Evolutionary conservation across 495 filamentous ascomycete genomes (phyloP), one percentile per base, ranked within the genome.

Genomic region (Penicillium egyptiacum): DNA sequence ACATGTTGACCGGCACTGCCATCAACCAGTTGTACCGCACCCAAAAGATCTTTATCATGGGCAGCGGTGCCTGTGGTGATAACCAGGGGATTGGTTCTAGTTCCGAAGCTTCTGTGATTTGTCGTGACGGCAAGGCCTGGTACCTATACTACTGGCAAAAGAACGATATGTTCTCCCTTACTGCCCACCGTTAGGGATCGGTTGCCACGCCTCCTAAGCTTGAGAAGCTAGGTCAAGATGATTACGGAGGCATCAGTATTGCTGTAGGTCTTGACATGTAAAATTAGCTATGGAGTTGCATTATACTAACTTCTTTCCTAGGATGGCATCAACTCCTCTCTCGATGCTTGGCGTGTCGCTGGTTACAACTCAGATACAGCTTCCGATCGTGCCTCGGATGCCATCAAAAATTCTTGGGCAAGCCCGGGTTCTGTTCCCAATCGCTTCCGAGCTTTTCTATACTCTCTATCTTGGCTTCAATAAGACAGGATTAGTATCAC

Each of bases 61-160:
- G 68, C 8, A 64, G 64, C 39, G 69, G 64, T 31, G 55, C 61
- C 30, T 71, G 68, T 19, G 61, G 54, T 3, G 64, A 71, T 35
- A 58, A 55, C 9, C 54, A 69, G 16, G 64, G 67, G 1, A 70
- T 70, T 39, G 67, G 64, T 19, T 48, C 30, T 22, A 66, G 66
- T 7, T 67, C 67, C 2, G 49, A 63, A 28, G 52, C 58, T 6
- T 26, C 48, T 1, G 41, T 25, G 14, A 42, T 68, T 5, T 70
- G 62, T 50, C 53, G 58, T 5, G 61, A 71, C 37, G 58, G 58
- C n/a, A 59, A 59, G 22, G 66, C 67, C n/a, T 70, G 69, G 64
- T 71, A 68, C 49, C 35, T 70, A 6, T 70, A 71, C 46, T 66
- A 61, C 28, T 68, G 64, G 55, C 60, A 66, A 23, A 62, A 68